These are phyloP conservation scores for Phytophthora lateralis DNA, from an alignment of 352 stramenopile genomes.

Conservation along the genomic window DNA sequence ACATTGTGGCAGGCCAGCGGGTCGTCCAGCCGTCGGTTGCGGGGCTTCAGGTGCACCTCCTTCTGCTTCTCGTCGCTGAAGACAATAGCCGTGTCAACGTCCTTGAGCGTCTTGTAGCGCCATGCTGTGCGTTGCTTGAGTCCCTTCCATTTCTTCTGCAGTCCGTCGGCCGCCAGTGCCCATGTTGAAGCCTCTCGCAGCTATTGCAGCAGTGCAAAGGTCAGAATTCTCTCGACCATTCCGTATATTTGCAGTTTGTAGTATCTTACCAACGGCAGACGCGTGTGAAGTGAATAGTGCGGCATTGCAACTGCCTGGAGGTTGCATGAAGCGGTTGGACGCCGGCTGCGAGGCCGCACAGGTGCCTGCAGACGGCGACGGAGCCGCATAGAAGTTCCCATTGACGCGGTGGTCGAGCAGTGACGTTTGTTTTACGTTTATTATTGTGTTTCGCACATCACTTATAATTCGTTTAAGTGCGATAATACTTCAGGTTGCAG, in stretches of 20 bases:
- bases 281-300: neutral
- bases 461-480: neutral
- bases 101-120: conserved; percentile 83
- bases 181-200: conserved; percentile 64
- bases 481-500: too few species aligned
- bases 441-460: too few species aligned
- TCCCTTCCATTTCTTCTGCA: conserved; percentile 84
- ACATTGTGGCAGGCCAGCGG: conserved; percentile 82
- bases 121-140: conserved; percentile 85
- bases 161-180: conserved; percentile 69
- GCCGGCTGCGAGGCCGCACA: conserved; percentile 15
- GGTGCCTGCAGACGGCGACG: conserved; percentile 21
- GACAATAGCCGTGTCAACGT: conserved; percentile 72
- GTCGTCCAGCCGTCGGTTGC: conserved; percentile 59
- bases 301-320: neutral
- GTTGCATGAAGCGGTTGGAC: neutral
- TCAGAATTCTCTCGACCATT: conserved; percentile 14
- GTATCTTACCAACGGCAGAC: conserved; percentile 18
- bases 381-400: conserved; percentile 17
- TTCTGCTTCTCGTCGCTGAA: conserved; percentile 77
- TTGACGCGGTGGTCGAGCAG: conserved; percentile 6
- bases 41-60: conserved; percentile 73
- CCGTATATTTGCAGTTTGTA: conserved; percentile 4
- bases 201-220: conserved; percentile 8
- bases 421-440: too few species aligned